These are phyloP conservation scores for Pythium vanterpoolii DNA, from an alignment of 352 stramenopile genomes.

Conservation along the genomic window DNA sequence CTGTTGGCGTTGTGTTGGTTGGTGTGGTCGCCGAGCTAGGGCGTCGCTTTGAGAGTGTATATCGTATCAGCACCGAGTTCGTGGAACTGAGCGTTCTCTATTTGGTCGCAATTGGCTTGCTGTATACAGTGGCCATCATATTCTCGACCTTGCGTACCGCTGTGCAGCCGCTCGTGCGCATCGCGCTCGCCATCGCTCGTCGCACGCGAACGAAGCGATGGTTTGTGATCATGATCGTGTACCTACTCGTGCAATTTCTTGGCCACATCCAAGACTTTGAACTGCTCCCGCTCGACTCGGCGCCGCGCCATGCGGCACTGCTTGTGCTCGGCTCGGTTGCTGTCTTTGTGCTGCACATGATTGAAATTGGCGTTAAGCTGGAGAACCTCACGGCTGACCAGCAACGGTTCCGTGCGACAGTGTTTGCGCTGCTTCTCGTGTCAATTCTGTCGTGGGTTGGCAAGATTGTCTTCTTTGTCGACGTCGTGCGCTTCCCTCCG, in stretches of 20 bases:
- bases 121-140: slow-evolving; percentile 41
- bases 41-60: slow-evolving; percentile 10
- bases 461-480: slow-evolving; percentile 57
- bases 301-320: slow-evolving; percentile 43
- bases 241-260: slow-evolving; percentile 31
- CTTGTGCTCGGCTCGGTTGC: slow-evolving; percentile 42
- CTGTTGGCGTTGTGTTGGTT: slow-evolving; percentile 4
- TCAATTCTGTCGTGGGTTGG: slow-evolving; percentile 63
- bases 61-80: slow-evolving; percentile 1
- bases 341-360: slow-evolving; percentile 45
- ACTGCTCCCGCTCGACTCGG: slow-evolving; percentile 27
- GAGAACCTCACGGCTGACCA: slow-evolving; percentile 39
- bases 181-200: slow-evolving; percentile 12
- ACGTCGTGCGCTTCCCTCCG: slow-evolving; percentile 41
- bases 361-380: slow-evolving; percentile 41
- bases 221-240: slow-evolving; percentile 44
- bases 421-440: slow-evolving; percentile 51
- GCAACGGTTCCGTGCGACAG: slow-evolving; percentile 47
- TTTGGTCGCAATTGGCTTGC: slow-evolving; percentile 45
- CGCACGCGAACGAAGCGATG: slow-evolving; percentile 33
- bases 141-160: slow-evolving; percentile 38
- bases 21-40: slow-evolving; percentile 9
- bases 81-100: slow-evolving; percentile 47
- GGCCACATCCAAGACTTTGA: slow-evolving; percentile 36
- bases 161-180: slow-evolving; percentile 32